Conservation (phyloP, 75 land plant species). For the Cunninghamia lanceolata region DNA sequence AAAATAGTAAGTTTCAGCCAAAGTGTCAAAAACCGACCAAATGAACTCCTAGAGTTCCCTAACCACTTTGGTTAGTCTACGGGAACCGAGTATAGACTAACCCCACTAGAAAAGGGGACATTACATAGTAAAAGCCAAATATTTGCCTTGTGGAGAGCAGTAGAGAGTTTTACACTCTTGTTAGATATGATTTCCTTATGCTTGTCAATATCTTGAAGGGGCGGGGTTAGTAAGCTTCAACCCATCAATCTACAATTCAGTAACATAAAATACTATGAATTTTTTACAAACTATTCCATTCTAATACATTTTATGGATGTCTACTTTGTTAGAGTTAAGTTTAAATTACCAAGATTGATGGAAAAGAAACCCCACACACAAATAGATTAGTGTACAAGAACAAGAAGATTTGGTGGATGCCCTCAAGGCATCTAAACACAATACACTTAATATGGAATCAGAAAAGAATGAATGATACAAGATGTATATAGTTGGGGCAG, state of each 20-base stretch:
- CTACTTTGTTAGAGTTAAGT: background rate
- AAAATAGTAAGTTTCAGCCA: too few species aligned
- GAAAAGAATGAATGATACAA: background rate
- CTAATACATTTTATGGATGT: background rate
- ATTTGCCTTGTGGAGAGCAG: background rate
- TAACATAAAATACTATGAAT: background rate
- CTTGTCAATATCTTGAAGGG: background rate
- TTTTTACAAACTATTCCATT: background rate
- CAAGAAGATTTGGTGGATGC: background rate
- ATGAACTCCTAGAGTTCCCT: too few species aligned
- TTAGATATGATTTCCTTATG: background rate
- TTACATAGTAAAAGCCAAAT: background rate
- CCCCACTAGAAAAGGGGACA: too few species aligned
- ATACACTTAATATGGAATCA: background rate
- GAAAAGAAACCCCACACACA: background rate
- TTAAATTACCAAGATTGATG: background rate
- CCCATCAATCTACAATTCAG: background rate
- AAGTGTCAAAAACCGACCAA: too few species aligned
- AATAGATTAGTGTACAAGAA: background rate
- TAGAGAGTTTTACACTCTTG: slow-evolving; percentile 1
- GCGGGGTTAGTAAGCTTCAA: background rate
- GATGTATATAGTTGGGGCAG: background rate
- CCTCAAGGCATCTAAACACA: background rate
- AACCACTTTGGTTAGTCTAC: too few species aligned
- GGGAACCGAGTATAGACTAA: too few species aligned